Evolutionary conservation across 2,329 filamentous ascomycete genomes (phyloP).

Genomic region (Clarireedia hainanense): DNA sequence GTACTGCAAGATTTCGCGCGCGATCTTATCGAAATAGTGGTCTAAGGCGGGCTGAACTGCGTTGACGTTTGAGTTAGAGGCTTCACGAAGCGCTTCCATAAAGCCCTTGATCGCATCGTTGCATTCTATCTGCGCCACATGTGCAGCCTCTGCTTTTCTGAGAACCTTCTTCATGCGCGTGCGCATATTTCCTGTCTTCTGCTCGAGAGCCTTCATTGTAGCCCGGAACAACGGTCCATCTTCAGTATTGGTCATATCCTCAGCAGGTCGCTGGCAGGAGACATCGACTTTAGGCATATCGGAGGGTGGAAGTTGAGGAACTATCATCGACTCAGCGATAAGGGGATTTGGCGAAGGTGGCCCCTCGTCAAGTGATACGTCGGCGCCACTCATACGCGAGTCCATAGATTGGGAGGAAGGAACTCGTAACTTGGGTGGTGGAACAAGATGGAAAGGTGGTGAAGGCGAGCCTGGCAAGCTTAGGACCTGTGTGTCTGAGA

Average conservation of each 20-base stretch:
- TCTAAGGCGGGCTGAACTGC: slow-evolving; percentile 95
- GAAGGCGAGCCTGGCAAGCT: slow-evolving; percentile 60
- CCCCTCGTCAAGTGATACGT: slow-evolving; percentile 47
- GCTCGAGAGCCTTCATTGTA: slow-evolving; percentile 91
- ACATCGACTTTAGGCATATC: slow-evolving; percentile 72
- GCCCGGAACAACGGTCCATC: slow-evolving; percentile 94
- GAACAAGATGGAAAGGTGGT: slow-evolving; percentile 63
- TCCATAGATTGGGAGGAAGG: slow-evolving; percentile 84
- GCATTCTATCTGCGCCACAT: slow-evolving; percentile 69
- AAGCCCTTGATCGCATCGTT: slow-evolving; percentile 82
- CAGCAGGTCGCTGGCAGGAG: slow-evolving; percentile 73
- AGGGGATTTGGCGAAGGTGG: slow-evolving; percentile 44
- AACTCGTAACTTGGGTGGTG: slow-evolving; percentile 70
- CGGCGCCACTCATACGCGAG: slow-evolving; percentile 68
- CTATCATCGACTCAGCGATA: slow-evolving; percentile 30
- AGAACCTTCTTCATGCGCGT: slow-evolving; percentile 92
- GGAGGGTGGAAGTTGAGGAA: slow-evolving; percentile 8
- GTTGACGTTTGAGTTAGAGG: slow-evolving; percentile 84
- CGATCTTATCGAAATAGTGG: slow-evolving; percentile 97
- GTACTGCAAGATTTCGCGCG: slow-evolving; percentile 79
- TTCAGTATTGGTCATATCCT: slow-evolving; percentile 77
- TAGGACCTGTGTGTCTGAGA: slow-evolving; percentile 28
- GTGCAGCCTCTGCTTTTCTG: slow-evolving; percentile 84
- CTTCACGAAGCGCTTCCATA: slow-evolving; percentile 78
- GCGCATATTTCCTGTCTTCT: slow-evolving; percentile 93